Evolutionary conservation across 371 early-diverging fungal species (phyloP), one percentile per base, ranked within the genome.

Genomic region (Apophysomyces trapeziformis): DNA sequence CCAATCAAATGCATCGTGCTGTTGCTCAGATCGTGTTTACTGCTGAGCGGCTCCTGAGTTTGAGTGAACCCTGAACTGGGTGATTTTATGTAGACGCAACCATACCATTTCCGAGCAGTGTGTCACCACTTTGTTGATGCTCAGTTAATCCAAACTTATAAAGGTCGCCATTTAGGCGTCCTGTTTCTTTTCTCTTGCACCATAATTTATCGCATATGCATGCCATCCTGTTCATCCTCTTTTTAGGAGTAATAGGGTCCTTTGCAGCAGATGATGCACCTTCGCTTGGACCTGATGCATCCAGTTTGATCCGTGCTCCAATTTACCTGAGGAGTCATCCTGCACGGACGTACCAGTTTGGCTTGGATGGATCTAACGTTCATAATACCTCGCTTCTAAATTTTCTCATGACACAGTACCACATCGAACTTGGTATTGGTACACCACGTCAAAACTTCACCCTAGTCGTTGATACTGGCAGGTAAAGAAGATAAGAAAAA

Each of bases 371-470:
- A 32, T 38, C 56, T 39, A 56, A 63, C 13, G 43, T 56, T 18
- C 38, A 56, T 26, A 50, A 63, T 38, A 37, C 65, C 13, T 12
- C 44, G 8, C 47, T 79, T 26, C 75, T 66, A 13, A 80, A 80
- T 63, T 63, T 58, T 21, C 67, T 65, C 38, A 70, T 70, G 11
- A 57, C 70, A 61, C 70, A 75, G 44, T 80, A 76, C 37, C 41
- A 74, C 0, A 70, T 80, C 12, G 43, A 73, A 14, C 64, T 79
- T 7, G 60, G 18, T 7, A 67, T 77, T 56, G 80, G 80, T 38
- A 76, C 80, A 18, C 77, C 80, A 12, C 67, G 73, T 38, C 80
- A 79, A 58, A 68, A 50, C 7, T 79, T 79, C 61, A 68, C 56
- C 12, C 58, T 79, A 7, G 62, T 68, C 5, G 6, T 79, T n/a